These are phyloP conservation scores for Royoungia palumana DNA, from an alignment of 768 basidiomycete species.

Conservation along the genomic window DNA sequence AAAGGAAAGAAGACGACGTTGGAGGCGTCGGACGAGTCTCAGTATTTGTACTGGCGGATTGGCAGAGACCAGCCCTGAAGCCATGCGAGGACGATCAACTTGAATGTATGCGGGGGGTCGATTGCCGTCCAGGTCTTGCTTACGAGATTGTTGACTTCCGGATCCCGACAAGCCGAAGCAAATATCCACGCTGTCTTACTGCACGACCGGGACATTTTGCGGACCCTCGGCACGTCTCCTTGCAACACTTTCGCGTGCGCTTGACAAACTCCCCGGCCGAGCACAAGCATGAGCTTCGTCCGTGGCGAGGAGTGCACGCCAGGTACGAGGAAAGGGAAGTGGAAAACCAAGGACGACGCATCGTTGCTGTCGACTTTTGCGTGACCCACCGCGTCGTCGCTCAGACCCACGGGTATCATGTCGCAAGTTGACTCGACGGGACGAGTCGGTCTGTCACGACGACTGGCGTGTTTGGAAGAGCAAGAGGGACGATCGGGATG, in stretches of 20 bases:
- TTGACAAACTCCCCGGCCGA: constrained; percentile 70
- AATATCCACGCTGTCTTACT: constrained; percentile 25
- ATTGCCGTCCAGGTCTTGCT: too few species aligned
- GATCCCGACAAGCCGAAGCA: constrained; percentile 23
- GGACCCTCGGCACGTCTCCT: constrained; percentile 38
- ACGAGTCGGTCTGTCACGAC: constrained; percentile 8
- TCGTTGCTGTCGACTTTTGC: constrained; percentile 20
- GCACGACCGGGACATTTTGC: background rate
- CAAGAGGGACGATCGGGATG: constrained; percentile 1
- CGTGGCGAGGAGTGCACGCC: constrained; percentile 5
- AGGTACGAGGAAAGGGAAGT: constrained; percentile 14
- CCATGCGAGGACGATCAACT: too few species aligned
- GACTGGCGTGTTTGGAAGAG: too few species aligned
- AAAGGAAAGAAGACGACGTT: too few species aligned
- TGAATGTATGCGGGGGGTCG: too few species aligned
- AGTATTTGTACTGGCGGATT: too few species aligned
- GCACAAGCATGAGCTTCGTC: constrained; percentile 68
- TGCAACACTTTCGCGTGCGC: constrained; percentile 62
- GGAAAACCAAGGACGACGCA: constrained; percentile 23
- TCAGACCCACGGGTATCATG: constrained; percentile 25
- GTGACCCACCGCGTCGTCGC: constrained; percentile 30
- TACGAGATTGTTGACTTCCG: constrained; percentile 11
- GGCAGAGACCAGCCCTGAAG: too few species aligned
- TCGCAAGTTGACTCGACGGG: constrained; percentile 6
- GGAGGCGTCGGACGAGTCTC: too few species aligned